phyloP scores from a whole-genome alignment of 352 stramenopile species.

The Thalassiosira delicatula region DNA sequence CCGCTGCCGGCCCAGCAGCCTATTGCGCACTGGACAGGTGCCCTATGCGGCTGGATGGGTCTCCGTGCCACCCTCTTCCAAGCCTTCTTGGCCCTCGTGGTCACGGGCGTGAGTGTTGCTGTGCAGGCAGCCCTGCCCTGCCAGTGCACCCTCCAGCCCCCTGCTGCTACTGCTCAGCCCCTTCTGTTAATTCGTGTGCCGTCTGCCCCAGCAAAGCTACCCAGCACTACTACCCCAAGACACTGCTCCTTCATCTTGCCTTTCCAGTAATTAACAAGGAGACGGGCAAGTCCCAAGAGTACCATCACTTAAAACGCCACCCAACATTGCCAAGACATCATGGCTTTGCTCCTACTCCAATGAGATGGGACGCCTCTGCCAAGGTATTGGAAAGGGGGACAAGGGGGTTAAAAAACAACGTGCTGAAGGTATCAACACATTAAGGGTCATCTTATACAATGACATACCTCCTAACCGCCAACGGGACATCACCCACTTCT shows the following conservation, averaged over 20 bases:
- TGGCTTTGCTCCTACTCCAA: conserved; percentile 25
- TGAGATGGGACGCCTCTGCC: conserved; percentile 30
- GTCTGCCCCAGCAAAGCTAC: background rate
- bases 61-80: no score
- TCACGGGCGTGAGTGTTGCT: no score
- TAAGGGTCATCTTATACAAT: background rate
- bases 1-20: no score
- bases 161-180: no score
- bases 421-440: conserved; percentile 13
- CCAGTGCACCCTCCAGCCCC: no score
- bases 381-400: conserved; percentile 17
- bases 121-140: no score
- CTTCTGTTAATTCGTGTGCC: no score
- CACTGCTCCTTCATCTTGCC: background rate
- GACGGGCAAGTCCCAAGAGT: conserved; percentile 10
- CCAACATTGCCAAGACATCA: no score
- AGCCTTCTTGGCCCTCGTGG: no score
- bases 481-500: conserved; percentile 16
- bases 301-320: no score
- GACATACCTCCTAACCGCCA: conserved; percentile 12
- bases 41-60: no score
- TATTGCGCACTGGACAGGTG: no score
- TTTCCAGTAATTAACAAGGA: conserved; percentile 7
- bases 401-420: background rate
- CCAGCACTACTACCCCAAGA: background rate